Evolutionary conservation across 176 grass and related monocot genomes (phyloP), one percentile per base, ranked within the genome.

Genomic region (Canna indica): DNA sequence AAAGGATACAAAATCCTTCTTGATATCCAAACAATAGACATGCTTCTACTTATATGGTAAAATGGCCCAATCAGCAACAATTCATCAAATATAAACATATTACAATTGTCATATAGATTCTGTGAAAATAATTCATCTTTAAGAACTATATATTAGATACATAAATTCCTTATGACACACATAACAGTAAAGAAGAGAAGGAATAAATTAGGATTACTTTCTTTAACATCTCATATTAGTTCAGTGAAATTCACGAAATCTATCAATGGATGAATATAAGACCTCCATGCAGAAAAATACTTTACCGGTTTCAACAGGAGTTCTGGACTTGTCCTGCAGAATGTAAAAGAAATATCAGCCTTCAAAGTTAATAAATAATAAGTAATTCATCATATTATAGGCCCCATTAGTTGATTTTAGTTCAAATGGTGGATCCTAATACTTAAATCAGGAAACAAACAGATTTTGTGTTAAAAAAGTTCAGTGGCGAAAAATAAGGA

Each of bases 221-320:
- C 3, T n/a, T n/a, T n/a, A 6, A 2, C 6, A 5, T 31, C 9
- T 31, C 31, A 15, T 31, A 60, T 30, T 30, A 60, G 27, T 31
- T 30, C 0, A 30, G 11, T 60, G 35, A 38, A 70, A 31, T 31
- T 31, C 45, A 70, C 4, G 3, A 9, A 16, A 6, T 70, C 41
- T 31, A 70, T 38, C 12, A 31, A 47, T 18, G 25, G 1, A 32
- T 17, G 15, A 34, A 50, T 13, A 31, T 18, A 4, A 7, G 50
- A 31, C 11, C 41, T 15, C 22, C 18, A 20, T 48, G 44, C 41
- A 79, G 66, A 68, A n/a, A 68, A 70, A 32, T 48, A 32, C 42
- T 77, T 87, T 87, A 97, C 86, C 17, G 88, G 84, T 71, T 92
- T 97, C 53, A 97, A 52, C 28, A 96, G 50, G 72, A 92, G 88